Percentiles rank a stretch among this genome's conserved stretches.
phyloP scores from a whole-genome alignment of 345 rosid genomes.

The Gossypium longicalyx region DNA sequence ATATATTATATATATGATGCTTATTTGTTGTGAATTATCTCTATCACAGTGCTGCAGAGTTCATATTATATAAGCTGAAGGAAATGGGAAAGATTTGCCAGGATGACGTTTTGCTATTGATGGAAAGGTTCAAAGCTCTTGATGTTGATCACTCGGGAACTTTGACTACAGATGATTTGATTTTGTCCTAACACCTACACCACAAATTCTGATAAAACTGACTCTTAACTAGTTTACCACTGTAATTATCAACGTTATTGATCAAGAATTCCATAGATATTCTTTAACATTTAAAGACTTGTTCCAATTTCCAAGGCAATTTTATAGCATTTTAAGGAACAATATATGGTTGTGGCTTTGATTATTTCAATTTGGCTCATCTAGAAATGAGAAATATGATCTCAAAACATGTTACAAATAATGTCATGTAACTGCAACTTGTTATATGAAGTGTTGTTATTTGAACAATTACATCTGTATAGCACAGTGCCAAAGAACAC shows the following conservation, averaged over 20 bases:
- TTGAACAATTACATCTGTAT: background rate
- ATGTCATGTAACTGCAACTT: no score
- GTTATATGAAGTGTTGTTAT: no score
- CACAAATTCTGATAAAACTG: background rate
- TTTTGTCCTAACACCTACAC: conserved; percentile 4
- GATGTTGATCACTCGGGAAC: conserved; percentile 47
- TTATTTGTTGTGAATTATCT: background rate
- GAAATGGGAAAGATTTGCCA: conserved; percentile 47
- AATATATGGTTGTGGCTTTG: background rate
- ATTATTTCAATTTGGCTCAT: background rate
- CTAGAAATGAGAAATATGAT: background rate
- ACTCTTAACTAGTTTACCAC: background rate
- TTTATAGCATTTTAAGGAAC: background rate
- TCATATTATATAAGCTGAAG: conserved; percentile 34
- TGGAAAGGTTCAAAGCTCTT: conserved; percentile 40
- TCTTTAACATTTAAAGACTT: no score
- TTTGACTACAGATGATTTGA: conserved; percentile 34
- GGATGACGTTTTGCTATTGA: conserved; percentile 33
- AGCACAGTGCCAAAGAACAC: background rate
- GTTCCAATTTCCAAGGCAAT: background rate
- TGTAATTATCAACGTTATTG: background rate
- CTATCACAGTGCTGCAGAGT: conserved; percentile 40
- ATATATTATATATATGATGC: background rate
- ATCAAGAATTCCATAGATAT: background rate
- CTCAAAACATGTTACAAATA: no score